Percentiles rank a stretch among this genome's conserved stretches.
phyloP scores from a whole-genome alignment of 1,284 basidiomycete species.

The Ceratobasidium sp. region DNA sequence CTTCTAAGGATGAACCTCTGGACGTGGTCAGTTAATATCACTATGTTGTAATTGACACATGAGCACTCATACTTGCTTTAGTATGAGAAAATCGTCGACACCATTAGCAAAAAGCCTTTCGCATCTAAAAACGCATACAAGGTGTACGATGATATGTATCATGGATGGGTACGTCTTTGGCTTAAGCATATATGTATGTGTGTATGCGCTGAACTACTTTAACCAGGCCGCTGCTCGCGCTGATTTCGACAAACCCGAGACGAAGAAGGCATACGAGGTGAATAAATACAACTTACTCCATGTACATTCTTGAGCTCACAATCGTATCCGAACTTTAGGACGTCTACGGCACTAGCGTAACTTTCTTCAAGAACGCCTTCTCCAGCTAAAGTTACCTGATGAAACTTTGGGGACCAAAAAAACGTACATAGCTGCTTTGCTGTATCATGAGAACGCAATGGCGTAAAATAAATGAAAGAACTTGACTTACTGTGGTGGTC shows the following conservation, averaged over 20 bases:
- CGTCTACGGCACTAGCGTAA: constrained; percentile 40
- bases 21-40: constrained; percentile 63
- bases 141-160: constrained; percentile 66
- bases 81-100: constrained; percentile 68
- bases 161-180: constrained; percentile 28
- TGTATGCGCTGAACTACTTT: constrained; percentile 24
- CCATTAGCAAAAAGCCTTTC: constrained; percentile 67
- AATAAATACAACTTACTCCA: neutral
- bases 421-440: neutral
- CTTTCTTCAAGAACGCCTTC: constrained; percentile 41
- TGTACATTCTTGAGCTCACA: neutral
- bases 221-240: constrained; percentile 79
- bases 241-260: constrained; percentile 71
- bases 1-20: constrained; percentile 71
- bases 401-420: neutral
- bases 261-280: constrained; percentile 73
- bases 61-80: constrained; percentile 51
- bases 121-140: constrained; percentile 69
- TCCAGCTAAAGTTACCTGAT: neutral
- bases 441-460: neutral
- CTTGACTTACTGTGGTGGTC: constrained; percentile 22
- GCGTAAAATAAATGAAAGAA: constrained; percentile 19
- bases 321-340: constrained; percentile 1
- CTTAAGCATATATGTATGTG: constrained; percentile 11
- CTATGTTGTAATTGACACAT: neutral